phyloP scores from a whole-genome alignment of 2,329 filamentous ascomycete genomes.

The Aspergillus novoparasiticus region DNA sequence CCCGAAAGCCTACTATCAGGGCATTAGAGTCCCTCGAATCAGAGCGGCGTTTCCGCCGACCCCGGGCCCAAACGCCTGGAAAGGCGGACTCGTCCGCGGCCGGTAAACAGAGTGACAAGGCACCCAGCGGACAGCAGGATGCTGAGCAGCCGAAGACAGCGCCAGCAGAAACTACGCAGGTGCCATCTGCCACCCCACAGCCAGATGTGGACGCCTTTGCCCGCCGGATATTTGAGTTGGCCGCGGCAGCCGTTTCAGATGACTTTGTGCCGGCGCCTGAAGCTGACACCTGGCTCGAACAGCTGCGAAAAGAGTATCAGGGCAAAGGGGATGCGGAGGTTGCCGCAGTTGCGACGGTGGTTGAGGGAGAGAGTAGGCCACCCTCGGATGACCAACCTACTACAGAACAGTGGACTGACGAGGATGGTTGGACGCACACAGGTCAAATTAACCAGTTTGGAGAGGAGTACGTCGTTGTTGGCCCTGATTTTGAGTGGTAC shows the following conservation, averaged over 20 bases:
- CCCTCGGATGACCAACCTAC: constrained; percentile 16
- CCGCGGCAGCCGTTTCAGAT: constrained; percentile 17
- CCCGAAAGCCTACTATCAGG: constrained; percentile 26
- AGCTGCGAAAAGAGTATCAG: constrained; percentile 17
- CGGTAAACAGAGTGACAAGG: not conserved
- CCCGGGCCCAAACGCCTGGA: constrained; percentile 16
- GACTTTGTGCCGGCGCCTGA: constrained; percentile 16
- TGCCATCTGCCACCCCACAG: not conserved
- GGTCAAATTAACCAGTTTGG: constrained; percentile 31
- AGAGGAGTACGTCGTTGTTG: constrained; percentile 31
- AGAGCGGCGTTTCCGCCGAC: constrained; percentile 21
- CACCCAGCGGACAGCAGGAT: not conserved
- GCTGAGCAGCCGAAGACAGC: not conserved
- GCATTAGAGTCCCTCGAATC: constrained; percentile 24
- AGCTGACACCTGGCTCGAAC: constrained; percentile 18
- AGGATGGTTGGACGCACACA: constrained; percentile 34
- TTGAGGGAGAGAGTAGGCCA: constrained; percentile 18
- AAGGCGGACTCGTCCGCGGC: constrained; percentile 3
- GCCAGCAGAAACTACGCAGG: not conserved
- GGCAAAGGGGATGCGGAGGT: constrained; percentile 9
- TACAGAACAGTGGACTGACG: constrained; percentile 29
- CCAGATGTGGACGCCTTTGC: constrained; percentile 13
- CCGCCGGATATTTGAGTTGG: constrained; percentile 20
- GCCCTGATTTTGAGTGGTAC: constrained; percentile 26
- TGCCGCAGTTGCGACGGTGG: not conserved